Conservation (phyloP, 2,329 filamentous ascomycete genomes). For the Trichoderma simmonsii region DNA sequence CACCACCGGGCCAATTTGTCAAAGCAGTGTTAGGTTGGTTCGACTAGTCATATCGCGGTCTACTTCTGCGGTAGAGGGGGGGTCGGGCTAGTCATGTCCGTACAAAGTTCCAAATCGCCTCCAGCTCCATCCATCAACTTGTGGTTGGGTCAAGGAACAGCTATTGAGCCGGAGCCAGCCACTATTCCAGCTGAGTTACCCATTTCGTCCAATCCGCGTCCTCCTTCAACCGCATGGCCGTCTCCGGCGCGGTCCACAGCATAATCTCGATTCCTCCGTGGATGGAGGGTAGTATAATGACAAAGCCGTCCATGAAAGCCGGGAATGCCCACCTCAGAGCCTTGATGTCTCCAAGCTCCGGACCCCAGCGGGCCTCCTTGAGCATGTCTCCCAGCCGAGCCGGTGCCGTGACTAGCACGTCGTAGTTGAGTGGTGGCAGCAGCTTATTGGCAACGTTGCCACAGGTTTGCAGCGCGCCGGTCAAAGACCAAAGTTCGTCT, state of each 20-base stretch:
- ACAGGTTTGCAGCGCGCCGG: conserved; percentile 15
- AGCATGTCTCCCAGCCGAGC: conserved; percentile 17
- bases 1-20: not conserved
- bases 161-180: not conserved
- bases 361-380: conserved; percentile 10
- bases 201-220: conserved; percentile 16
- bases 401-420: conserved; percentile 16
- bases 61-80: not conserved
- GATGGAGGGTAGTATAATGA: conserved; percentile 14
- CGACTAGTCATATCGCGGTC: conserved; percentile 8
- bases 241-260: conserved; percentile 19
- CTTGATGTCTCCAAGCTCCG: conserved; percentile 16
- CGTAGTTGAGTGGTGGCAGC: conserved; percentile 14
- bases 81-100: not conserved
- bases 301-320: conserved; percentile 18
- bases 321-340: conserved; percentile 18
- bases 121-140: not conserved
- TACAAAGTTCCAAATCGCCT: not conserved
- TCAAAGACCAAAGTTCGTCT: conserved; percentile 18
- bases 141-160: not conserved
- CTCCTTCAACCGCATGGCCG: conserved; percentile 6
- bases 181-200: conserved; percentile 18
- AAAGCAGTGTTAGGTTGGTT: not conserved
- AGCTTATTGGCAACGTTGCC: conserved; percentile 12
- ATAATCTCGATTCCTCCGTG: conserved; percentile 18